Evolutionary conservation across 805 yeast species (phyloP).

Genomic region (Pichia ethanolica): DNA sequence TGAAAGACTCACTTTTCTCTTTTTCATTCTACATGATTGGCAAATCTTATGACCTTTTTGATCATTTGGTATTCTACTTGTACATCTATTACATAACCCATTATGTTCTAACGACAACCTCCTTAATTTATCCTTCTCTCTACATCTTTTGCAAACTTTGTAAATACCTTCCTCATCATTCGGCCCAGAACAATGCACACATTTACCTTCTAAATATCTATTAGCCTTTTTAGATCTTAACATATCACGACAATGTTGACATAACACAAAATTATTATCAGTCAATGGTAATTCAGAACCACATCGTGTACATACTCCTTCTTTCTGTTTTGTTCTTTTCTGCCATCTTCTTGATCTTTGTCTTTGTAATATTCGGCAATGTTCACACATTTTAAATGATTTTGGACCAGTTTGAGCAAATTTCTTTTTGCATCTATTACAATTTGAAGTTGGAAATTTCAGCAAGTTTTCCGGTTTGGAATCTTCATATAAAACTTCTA

Average conservation of each 20-base stretch:
- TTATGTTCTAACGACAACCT: slow-evolving; percentile 47
- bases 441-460: slow-evolving; percentile 18
- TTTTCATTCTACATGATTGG: slow-evolving; percentile 42
- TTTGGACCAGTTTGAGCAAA: slow-evolving; percentile 43
- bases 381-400: slow-evolving; percentile 50
- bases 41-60: slow-evolving; percentile 56
- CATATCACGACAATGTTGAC: slow-evolving; percentile 51
- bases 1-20: slow-evolving; percentile 28
- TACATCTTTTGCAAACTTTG: slow-evolving; percentile 61
- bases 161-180: slow-evolving; percentile 37
- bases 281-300: slow-evolving; percentile 42
- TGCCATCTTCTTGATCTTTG: slow-evolving; percentile 62
- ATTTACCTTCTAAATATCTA: slow-evolving; percentile 55
- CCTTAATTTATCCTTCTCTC: slow-evolving; percentile 53
- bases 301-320: slow-evolving; percentile 60
- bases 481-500: not conserved
- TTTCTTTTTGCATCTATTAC: slow-evolving; percentile 55
- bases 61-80: slow-evolving; percentile 36
- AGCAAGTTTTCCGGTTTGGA: slow-evolving; percentile 2
- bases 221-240: slow-evolving; percentile 49
- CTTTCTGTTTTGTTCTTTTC: slow-evolving; percentile 47
- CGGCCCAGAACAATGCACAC: slow-evolving; percentile 64
- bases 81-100: slow-evolving; percentile 61
- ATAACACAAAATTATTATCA: slow-evolving; percentile 42
- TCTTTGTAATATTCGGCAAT: slow-evolving; percentile 57